Conservation (phyloP, 805 yeast genomes). For the Kluyveromyces lactis region DNA sequence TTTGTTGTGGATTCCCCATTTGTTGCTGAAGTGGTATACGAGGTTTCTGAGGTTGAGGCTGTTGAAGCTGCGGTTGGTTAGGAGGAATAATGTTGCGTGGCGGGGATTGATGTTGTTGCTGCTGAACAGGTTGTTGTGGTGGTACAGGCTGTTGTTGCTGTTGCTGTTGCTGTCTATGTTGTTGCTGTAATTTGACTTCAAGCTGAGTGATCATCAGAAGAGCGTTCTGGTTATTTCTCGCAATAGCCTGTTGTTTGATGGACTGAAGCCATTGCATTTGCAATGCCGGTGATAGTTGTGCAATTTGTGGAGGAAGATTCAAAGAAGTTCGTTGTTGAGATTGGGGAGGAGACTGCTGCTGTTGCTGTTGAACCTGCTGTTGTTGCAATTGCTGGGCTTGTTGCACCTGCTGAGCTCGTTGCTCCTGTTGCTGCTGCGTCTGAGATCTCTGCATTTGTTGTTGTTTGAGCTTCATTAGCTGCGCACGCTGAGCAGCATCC, state of each 20-base stretch:
- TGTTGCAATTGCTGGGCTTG: slow-evolving; percentile 2
- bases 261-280: slow-evolving; percentile 26
- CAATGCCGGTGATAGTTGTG: slow-evolving; percentile 25
- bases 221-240: slow-evolving; percentile 25
- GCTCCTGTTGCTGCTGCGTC: slow-evolving; percentile 8
- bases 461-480: slow-evolving; percentile 7
- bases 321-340: slow-evolving; percentile 9
- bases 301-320: slow-evolving; percentile 28
- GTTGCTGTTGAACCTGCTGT: slow-evolving; percentile 7
- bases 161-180: slow-evolving; percentile 10
- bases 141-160: slow-evolving; percentile 7
- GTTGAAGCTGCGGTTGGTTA: slow-evolving; percentile 14
- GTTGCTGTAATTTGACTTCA: slow-evolving; percentile 21
- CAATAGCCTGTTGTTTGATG: slow-evolving; percentile 27
- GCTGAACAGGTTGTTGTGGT: slow-evolving; percentile 4
- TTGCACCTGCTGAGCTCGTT: slow-evolving; percentile 6
- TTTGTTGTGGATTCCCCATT: too few relatives aligned
- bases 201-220: slow-evolving; percentile 25
- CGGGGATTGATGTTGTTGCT: slow-evolving; percentile 11
- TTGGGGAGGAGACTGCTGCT: slow-evolving; percentile 2
- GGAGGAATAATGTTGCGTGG: slow-evolving; percentile 11
- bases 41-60: slow-evolving; percentile 15
- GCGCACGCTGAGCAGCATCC: slow-evolving; percentile 7
- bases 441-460: slow-evolving; percentile 6
- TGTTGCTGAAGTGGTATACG: too few relatives aligned